These are phyloP conservation scores for Hansfordia pulvinata DNA, from an alignment of 2,329 filamentous ascomycete genomes.

Conservation along the genomic window DNA sequence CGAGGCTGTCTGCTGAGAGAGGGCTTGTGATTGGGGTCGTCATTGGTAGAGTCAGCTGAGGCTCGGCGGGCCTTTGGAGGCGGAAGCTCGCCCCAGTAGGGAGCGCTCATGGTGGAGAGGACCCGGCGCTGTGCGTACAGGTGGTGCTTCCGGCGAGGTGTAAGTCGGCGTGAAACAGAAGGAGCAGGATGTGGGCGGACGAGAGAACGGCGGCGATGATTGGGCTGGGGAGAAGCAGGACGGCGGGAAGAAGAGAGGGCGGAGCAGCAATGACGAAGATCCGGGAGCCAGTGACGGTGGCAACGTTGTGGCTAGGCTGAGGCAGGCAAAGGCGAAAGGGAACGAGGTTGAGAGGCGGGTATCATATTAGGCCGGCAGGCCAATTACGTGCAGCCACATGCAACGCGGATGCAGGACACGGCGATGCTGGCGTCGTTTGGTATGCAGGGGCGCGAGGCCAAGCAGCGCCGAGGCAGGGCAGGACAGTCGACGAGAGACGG, in stretches of 20 bases:
- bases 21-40: slow-evolving; percentile 15
- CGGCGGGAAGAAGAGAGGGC: too few relatives aligned
- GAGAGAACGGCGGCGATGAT: background rate
- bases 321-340: background rate
- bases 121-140: background rate
- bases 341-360: too few relatives aligned
- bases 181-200: background rate
- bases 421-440: too few relatives aligned
- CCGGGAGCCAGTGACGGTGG: too few relatives aligned
- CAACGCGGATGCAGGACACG: slow-evolving; percentile 12
- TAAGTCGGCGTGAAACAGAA: background rate
- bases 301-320: background rate
- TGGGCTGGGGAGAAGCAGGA: too few relatives aligned
- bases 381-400: slow-evolving; percentile 33
- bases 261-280: too few relatives aligned
- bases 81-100: slow-evolving; percentile 47
- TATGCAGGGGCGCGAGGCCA: too few relatives aligned
- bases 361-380: too few relatives aligned
- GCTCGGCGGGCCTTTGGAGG: slow-evolving; percentile 29
- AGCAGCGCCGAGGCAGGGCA: too few relatives aligned
- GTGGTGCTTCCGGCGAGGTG: background rate
- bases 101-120: slow-evolving; percentile 29
- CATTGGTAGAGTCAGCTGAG: slow-evolving; percentile 19
- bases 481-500: too few relatives aligned
- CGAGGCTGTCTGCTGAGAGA: slow-evolving; percentile 24